Evolutionary conservation across 2,329 filamentous ascomycete genomes (phyloP), one percentile per base, ranked within the genome.

Genomic region (Rutstroemia sp.): DNA sequence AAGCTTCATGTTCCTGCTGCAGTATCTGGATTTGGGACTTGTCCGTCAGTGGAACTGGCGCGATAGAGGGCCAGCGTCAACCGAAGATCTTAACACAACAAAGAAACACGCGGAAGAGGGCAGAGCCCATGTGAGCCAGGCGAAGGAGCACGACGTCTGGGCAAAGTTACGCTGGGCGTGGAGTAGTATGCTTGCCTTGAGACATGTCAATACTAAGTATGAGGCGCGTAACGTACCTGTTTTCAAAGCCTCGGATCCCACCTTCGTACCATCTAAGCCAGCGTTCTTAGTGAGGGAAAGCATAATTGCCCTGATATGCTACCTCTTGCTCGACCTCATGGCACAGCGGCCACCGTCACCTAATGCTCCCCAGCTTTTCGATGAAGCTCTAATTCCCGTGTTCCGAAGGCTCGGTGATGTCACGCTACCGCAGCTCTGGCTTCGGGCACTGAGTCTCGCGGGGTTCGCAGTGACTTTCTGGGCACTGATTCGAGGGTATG

Each of bases 361-460:
- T 12, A 49, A 49, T 38, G 30, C 47, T 6, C 47, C 30, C 0
- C 30, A 49, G 47, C 47, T 39, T 49, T 49, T 49, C 30, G 27
- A 49, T 10, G 27, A 37, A 21, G 8, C 47, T 38, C n/a, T 23
- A 6, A 49, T 49, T 17, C 30, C 47, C n/a, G 17, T 49, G 12
- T 49, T 49, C 17, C 25, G 47, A 49, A 49, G 30, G 9, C 47
- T 49, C 8, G 5, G 47, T 12, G 30, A 49, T 4, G 30, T 49
- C 4, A 49, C 47, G n/a, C 27, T 49, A 10, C 17, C 47, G 16
- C 30, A 49, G 37, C 3, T 49, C 17, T 1, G 14, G 7, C 27
- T 49, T 49, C 47, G 47, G 16, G 30, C 47, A 49, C 37, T 49
- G 4, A 49, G 47, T 16, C 34, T 49, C n/a, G 47, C 47, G n/a